phyloP scores from a whole-genome alignment of 2,329 filamentous ascomycete species.

The Triangularia setosa region DNA sequence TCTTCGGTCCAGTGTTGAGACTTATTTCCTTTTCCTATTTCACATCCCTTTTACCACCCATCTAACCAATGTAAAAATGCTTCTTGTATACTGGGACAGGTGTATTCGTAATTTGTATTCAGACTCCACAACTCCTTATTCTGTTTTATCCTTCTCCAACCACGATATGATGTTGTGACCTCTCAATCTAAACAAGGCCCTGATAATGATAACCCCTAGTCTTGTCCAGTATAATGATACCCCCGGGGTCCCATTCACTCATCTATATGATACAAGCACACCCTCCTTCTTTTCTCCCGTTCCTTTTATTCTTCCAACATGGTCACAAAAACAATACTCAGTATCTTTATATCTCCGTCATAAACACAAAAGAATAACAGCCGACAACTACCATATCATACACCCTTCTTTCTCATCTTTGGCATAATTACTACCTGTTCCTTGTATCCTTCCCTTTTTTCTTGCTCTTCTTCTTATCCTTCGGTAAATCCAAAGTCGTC shows the following conservation, averaged over 20 bases:
- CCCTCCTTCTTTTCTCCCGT: background rate
- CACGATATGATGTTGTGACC: background rate
- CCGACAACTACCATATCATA: background rate
- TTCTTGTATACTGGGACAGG: too few relatives aligned
- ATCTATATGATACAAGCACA: background rate
- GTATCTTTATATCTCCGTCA: background rate
- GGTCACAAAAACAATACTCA: background rate
- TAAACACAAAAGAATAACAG: background rate
- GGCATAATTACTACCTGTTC: slow-evolving; percentile 37
- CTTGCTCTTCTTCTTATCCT: slow-evolving; percentile 61
- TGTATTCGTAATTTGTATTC: background rate
- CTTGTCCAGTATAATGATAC: background rate
- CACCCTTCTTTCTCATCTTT: background rate
- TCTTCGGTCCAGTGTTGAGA: too few relatives aligned
- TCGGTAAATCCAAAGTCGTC: slow-evolving; percentile 59
- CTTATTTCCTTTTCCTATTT: too few relatives aligned
- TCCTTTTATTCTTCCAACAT: background rate
- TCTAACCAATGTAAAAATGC: too few relatives aligned
- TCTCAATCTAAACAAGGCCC: background rate
- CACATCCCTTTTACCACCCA: too few relatives aligned
- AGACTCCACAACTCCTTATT: background rate
- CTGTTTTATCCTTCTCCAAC: background rate
- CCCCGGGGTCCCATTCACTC: background rate
- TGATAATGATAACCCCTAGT: background rate
- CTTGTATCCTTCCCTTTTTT: slow-evolving; percentile 56